These are phyloP conservation scores for Vicia sativa DNA, from an alignment of 306 rosid genomes.

Conservation along the genomic window DNA sequence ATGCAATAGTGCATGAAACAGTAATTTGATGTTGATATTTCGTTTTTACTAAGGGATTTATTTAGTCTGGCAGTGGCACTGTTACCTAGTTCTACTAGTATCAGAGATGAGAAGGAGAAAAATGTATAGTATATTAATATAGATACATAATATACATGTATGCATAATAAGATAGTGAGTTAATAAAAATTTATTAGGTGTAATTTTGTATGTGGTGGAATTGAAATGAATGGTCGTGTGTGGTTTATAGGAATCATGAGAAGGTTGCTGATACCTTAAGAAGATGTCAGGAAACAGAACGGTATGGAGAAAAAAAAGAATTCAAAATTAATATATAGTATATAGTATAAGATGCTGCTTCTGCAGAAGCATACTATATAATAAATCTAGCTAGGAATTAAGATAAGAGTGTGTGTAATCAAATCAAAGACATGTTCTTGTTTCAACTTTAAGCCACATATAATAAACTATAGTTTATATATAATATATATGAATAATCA, in stretches of 20 bases:
- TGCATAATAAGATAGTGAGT: not conserved
- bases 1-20: slow-evolving; percentile 37
- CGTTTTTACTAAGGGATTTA: slow-evolving; percentile 44
- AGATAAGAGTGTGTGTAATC: slow-evolving; percentile 33
- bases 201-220: slow-evolving; percentile 32
- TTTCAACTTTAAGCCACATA: slow-evolving; percentile 31
- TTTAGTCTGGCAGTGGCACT: slow-evolving; percentile 42
- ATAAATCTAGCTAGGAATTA: slow-evolving; percentile 11
- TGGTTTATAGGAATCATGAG: slow-evolving; percentile 39
- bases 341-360: slow-evolving; percentile 19
- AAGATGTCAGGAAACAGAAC: slow-evolving; percentile 59
- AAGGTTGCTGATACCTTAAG: slow-evolving; percentile 38
- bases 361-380: slow-evolving; percentile 31
- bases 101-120: slow-evolving; percentile 22
- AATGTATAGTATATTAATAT: not conserved
- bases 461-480: not conserved
- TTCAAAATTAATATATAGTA: slow-evolving; percentile 4
- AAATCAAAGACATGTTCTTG: slow-evolving; percentile 43
- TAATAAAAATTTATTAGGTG: not conserved
- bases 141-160: not conserved
- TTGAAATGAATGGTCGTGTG: slow-evolving; percentile 36
- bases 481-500: too few relatives aligned
- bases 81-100: slow-evolving; percentile 39
- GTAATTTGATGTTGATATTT: slow-evolving; percentile 49
- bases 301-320: slow-evolving; percentile 32